These are phyloP conservation scores for Sclerotinia glacialis DNA, from an alignment of 2,329 filamentous ascomycete species.

Conservation along the genomic window DNA sequence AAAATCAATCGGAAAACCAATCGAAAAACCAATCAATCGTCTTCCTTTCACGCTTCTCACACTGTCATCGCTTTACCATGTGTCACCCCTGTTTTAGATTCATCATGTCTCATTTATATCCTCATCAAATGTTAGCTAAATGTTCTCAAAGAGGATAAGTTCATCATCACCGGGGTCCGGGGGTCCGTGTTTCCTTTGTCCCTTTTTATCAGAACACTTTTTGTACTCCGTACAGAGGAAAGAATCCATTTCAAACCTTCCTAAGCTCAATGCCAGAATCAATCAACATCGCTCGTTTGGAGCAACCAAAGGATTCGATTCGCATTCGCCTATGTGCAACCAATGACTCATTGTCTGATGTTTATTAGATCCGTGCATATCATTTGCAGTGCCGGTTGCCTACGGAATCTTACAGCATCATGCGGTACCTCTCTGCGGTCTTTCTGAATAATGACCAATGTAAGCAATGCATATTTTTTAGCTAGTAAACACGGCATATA, in stretches of 20 bases:
- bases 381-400: slow-evolving; percentile 14
- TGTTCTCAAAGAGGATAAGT: neutral
- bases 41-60: neutral
- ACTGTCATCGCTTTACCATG: neutral
- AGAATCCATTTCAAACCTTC: neutral
- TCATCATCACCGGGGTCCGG: neutral
- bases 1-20: no score
- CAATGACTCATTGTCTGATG: slow-evolving; percentile 13
- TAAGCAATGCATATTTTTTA: slow-evolving; percentile 15
- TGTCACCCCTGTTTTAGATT: slow-evolving; percentile 3
- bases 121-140: slow-evolving; percentile 1
- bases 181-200: neutral
- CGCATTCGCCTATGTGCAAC: slow-evolving; percentile 13
- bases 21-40: slow-evolving; percentile 6
- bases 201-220: neutral
- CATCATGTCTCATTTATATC: neutral
- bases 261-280: neutral
- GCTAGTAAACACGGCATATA: slow-evolving; percentile 20
- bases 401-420: slow-evolving; percentile 21
- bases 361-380: slow-evolving; percentile 13
- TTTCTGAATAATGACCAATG: slow-evolving; percentile 20
- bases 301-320: neutral
- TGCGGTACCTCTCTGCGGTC: slow-evolving; percentile 15
- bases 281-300: neutral
- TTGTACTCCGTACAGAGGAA: no score